Conservation (phyloP, 1,284 basidiomycete genomes). For the Leccinum subatratum region DNA sequence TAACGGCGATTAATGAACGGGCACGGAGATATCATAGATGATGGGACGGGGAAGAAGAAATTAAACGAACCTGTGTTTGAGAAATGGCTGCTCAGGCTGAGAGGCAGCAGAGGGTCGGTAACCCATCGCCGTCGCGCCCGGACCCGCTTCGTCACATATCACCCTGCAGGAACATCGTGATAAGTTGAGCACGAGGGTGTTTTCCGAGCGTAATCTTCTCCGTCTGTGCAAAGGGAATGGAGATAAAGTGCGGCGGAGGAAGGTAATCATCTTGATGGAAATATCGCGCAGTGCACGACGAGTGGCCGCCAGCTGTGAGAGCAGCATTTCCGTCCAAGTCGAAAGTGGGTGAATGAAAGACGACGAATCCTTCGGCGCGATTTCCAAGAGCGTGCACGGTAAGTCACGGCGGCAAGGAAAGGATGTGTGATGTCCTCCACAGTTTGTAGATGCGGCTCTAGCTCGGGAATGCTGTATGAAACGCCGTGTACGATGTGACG, state of each 20-base stretch:
- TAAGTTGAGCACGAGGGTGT: constrained; percentile 22
- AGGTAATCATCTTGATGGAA: constrained; percentile 26
- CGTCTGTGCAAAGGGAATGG: constrained; percentile 23
- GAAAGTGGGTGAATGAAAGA: constrained; percentile 26
- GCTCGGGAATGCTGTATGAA: constrained; percentile 36
- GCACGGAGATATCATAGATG: not conserved
- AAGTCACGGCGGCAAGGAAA: constrained; percentile 32
- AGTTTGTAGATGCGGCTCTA: constrained; percentile 36
- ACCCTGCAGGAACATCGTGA: constrained; percentile 21
- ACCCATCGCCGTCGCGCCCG: too few species aligned
- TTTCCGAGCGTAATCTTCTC: constrained; percentile 28
- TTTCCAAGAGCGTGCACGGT: constrained; percentile 23
- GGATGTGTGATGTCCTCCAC: constrained; percentile 34
- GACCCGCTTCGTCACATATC: too few species aligned
- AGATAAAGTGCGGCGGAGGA: constrained; percentile 23
- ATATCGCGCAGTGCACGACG: constrained; percentile 21
- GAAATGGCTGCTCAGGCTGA: not conserved
- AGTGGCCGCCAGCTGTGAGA: constrained; percentile 16
- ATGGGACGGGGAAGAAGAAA: constrained; percentile 1
- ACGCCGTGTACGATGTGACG: constrained; percentile 38
- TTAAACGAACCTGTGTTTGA: constrained; percentile 17
- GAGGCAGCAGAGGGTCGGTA: constrained; percentile 5
- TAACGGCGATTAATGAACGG: too few species aligned
- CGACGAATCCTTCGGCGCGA: constrained; percentile 24
- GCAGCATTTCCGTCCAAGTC: constrained; percentile 20